Evolutionary conservation across 2,329 filamentous ascomycete species (phyloP).

Genomic region (Colletotrichum trifolii): DNA sequence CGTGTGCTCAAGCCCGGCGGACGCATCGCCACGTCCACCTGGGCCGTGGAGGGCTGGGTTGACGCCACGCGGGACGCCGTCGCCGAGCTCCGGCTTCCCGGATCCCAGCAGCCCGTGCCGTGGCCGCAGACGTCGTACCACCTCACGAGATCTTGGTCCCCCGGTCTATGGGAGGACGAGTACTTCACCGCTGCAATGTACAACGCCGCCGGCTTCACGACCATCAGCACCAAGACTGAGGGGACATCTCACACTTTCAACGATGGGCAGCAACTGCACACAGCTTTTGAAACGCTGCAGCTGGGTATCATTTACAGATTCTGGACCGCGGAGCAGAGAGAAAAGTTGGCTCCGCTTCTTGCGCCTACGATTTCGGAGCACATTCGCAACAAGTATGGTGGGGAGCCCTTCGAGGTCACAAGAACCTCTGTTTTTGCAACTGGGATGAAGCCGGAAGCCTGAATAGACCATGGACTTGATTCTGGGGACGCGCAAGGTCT

Average conservation of each 20-base stretch:
- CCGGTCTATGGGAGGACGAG: constrained; percentile 16
- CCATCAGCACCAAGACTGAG: background rate
- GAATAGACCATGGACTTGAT: background rate
- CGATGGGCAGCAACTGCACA: constrained; percentile 3
- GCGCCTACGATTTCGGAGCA: background rate
- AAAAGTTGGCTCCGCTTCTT: constrained; percentile 4
- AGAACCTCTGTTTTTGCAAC: constrained; percentile 9
- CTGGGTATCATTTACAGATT: constrained; percentile 1
- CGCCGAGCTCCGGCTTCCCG: constrained; percentile 5
- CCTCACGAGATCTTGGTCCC: constrained; percentile 4
- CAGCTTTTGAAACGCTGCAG: background rate
- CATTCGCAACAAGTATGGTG: constrained; percentile 1
- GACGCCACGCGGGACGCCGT: constrained; percentile 7
- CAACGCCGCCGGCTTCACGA: constrained; percentile 3
- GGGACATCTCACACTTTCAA: constrained; percentile 1
- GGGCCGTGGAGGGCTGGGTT: constrained; percentile 19
- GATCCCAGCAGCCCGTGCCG: constrained; percentile 3
- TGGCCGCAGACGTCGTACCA: constrained; percentile 21
- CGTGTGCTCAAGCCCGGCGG: constrained; percentile 22
- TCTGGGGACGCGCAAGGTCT: too few species aligned
- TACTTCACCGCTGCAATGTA: constrained; percentile 16
- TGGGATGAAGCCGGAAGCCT: constrained; percentile 5
- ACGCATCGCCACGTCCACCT: constrained; percentile 4
- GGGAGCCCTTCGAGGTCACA: background rate
- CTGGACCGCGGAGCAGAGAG: constrained; percentile 16